Base-by-base conservation (phyloP, 169 alveolate species). In the Cryptosporidium felis region DNA sequence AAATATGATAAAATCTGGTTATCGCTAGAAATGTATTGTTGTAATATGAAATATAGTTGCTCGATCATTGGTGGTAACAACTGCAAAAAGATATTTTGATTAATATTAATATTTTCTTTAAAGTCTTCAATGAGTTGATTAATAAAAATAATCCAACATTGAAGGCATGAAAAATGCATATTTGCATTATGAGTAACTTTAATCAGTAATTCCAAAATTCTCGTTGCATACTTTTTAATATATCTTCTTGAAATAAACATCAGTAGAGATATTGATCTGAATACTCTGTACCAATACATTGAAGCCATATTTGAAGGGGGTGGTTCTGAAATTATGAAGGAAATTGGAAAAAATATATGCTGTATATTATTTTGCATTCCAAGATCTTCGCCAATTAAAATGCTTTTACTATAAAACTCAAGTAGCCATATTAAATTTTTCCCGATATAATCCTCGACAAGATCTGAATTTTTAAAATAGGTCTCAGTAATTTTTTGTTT, bases 241-340 rank as follows among this genome's bases (percentile, higher is more conserved):
- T 53, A 56, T 14, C 41, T 56, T 12, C 56, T 74, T 14, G 85
- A 74, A 38, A 74, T 38, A 21, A 21, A 74, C 14, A 74, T 53
- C 56, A 74, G 41, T 6, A 74, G 53, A 9, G 85, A 74, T 10
- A 58, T 44, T 5, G 85, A 51, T 38, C 85, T 74, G 21, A 74
- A 74, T 21, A 74, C 59, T 56, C 85, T 16, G 41, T 51, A 53
- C 85, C 85, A 74, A 74, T 74, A 74, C 34, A 74, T 74, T 6
- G 85, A 56, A 12, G 56, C 45, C 38, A 36, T 51, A 42, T 36
- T 74, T n/a, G 62, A 32, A 30, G 44, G 34, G 16, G 67, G 85
- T 74, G 85, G 85, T 21, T 18, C n/a, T 6, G 62, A 45, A 6
- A 74, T 28, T 23, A 74, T 53, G 34, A 74, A 74, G 5, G 85